A percentile compares a stretch with the other conserved stretches of the same genome.
phyloP scores from a whole-genome alignment of 2,329 filamentous ascomycete species.

The Arthrobotrys sphaeroides region DNA sequence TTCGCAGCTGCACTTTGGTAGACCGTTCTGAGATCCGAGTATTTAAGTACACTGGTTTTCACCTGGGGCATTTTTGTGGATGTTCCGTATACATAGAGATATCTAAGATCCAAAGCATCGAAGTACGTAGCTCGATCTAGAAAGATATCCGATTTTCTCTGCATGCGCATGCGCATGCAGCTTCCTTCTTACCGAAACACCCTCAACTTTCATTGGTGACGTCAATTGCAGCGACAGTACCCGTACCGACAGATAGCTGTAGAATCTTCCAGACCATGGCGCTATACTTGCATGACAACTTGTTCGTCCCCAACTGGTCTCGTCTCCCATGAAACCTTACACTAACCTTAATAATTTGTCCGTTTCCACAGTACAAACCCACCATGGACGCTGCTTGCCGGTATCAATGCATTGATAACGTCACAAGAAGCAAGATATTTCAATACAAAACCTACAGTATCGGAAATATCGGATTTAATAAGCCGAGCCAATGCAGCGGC shows the following conservation, averaged over 20 bases:
- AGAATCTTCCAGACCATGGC: not conserved
- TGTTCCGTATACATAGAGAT: too few relatives aligned
- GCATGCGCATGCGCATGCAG: too few relatives aligned
- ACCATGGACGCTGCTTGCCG: not conserved
- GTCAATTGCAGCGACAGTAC: not conserved
- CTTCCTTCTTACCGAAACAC: too few relatives aligned
- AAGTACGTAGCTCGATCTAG: too few relatives aligned
- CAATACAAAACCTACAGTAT: not conserved
- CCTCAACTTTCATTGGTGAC: not conserved
- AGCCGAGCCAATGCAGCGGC: not conserved
- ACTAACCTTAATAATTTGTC: not conserved
- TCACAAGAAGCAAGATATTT: constrained; percentile 14
- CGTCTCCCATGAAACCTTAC: too few relatives aligned
- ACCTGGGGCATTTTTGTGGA: not conserved
- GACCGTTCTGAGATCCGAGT: not conserved
- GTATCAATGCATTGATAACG: not conserved
- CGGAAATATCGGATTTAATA: not conserved
- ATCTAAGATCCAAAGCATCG: too few relatives aligned
- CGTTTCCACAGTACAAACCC: not conserved
- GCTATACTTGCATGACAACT: not conserved
- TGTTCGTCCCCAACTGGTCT: not conserved
- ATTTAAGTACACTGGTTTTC: not conserved
- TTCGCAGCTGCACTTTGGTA: constrained; percentile 1
- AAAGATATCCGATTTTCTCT: too few relatives aligned
- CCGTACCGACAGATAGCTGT: too few relatives aligned